A percentile compares a stretch with the other conserved stretches of the same genome.
These are phyloP conservation scores for Aureoboletus auriporus DNA, from an alignment of 768 basidiomycete species.

Conservation along the genomic window DNA sequence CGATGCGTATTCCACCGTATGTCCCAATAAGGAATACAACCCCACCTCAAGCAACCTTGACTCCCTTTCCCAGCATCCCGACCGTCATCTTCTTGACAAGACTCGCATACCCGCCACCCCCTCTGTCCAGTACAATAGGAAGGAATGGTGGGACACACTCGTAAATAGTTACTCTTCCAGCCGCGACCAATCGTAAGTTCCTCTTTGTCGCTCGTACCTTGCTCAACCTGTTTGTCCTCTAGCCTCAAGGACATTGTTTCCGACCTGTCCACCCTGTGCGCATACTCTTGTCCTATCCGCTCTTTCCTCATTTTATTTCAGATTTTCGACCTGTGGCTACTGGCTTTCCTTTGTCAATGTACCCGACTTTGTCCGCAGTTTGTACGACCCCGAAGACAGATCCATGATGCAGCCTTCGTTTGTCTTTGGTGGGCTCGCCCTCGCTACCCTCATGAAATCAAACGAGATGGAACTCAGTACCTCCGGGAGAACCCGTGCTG, in stretches of 20 bases:
- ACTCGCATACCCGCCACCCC: slow-evolving; percentile 26
- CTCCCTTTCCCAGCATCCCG: slow-evolving; percentile 21
- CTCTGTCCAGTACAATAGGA: slow-evolving; percentile 30
- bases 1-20: slow-evolving; percentile 26
- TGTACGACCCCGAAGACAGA: slow-evolving; percentile 51
- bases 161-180: slow-evolving; percentile 38
- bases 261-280: slow-evolving; percentile 53
- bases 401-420: slow-evolving; percentile 65
- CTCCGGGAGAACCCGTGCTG: slow-evolving; percentile 53
- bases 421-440: slow-evolving; percentile 62
- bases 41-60: neutral
- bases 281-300: neutral
- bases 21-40: slow-evolving; percentile 5
- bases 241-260: slow-evolving; percentile 47
- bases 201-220: neutral
- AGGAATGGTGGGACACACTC: slow-evolving; percentile 49
- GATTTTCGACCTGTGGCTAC: slow-evolving; percentile 60
- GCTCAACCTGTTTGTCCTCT: slow-evolving; percentile 5
- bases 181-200: slow-evolving; percentile 40
- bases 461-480: slow-evolving; percentile 59
- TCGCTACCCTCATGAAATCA: slow-evolving; percentile 69
- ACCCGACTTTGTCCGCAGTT: slow-evolving; percentile 46
- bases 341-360: slow-evolving; percentile 69
- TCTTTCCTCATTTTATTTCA: slow-evolving; percentile 26
- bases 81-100: slow-evolving; percentile 26